These are phyloP conservation scores for Saccharomyces eubayanus DNA, from an alignment of 805 yeast species.

Conservation along the genomic window DNA sequence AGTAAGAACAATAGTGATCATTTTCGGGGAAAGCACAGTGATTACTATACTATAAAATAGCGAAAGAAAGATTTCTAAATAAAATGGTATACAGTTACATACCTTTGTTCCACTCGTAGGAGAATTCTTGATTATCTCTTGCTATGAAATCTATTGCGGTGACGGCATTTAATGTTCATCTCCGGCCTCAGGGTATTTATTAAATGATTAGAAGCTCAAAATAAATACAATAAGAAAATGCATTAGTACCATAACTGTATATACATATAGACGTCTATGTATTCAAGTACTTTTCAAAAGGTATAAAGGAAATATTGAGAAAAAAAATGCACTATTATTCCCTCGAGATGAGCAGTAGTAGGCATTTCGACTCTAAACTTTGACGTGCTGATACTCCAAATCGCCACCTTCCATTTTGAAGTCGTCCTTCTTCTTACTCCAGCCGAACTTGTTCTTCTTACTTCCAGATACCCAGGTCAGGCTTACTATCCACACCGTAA, in stretches of 20 bases:
- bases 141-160: background rate
- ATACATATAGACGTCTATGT: background rate
- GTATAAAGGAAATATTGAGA: background rate
- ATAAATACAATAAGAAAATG: background rate
- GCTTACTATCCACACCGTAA: slow-evolving; percentile 14
- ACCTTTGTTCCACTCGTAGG: no score
- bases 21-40: no score
- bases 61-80: no score
- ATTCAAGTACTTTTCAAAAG: background rate
- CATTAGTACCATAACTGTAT: background rate
- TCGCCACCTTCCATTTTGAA: slow-evolving; percentile 4
- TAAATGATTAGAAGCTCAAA: background rate
- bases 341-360: background rate
- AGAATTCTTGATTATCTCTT: no score
- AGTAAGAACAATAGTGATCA: no score
- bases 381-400: slow-evolving; percentile 4
- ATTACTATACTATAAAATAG: no score
- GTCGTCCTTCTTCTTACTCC: background rate
- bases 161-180: background rate
- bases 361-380: background rate
- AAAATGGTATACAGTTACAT: no score
- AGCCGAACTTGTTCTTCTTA: slow-evolving; percentile 6
- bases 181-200: background rate
- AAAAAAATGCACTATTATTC: background rate
- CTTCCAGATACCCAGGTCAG: slow-evolving; percentile 4